Evolutionary conservation across 306 rosid genomes (phyloP).

Genomic region (Gleditsia sinensis): DNA sequence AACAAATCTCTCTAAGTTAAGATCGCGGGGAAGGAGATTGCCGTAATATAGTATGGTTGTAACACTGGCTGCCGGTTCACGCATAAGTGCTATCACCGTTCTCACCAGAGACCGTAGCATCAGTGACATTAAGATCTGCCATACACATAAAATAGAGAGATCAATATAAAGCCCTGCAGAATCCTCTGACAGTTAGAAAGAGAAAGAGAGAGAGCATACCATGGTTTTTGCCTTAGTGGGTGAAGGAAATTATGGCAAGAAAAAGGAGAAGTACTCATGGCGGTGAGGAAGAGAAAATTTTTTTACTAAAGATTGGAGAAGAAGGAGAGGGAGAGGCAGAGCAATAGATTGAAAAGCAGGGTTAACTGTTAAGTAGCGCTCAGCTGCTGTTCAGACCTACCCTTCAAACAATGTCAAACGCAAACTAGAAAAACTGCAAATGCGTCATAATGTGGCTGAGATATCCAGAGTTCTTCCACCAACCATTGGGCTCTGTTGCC

Average conservation of each 20-base stretch:
- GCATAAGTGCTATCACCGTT: slow-evolving; percentile 37
- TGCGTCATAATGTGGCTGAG: too few relatives aligned
- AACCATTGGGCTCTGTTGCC: too few relatives aligned
- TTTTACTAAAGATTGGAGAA: not conserved
- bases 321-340: not conserved
- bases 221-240: slow-evolving; percentile 26
- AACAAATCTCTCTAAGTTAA: slow-evolving; percentile 49
- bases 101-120: slow-evolving; percentile 52
- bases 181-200: not conserved
- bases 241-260: slow-evolving; percentile 4
- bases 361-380: not conserved
- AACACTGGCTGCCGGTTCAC: slow-evolving; percentile 46
- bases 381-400: slow-evolving; percentile 14
- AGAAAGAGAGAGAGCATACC: slow-evolving; percentile 40
- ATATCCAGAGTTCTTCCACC: too few relatives aligned
- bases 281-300: slow-evolving; percentile 6
- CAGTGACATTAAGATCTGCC: slow-evolving; percentile 43
- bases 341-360: slow-evolving; percentile 8
- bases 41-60: slow-evolving; percentile 56
- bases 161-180: not conserved
- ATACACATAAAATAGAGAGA: not conserved
- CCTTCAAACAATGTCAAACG: slow-evolving; percentile 4
- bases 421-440: slow-evolving; percentile 15
- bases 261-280: slow-evolving; percentile 9
- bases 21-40: slow-evolving; percentile 57